These are phyloP conservation scores for Russula lepida DNA, from an alignment of 768 basidiomycete genomes.

Conservation along the genomic window DNA sequence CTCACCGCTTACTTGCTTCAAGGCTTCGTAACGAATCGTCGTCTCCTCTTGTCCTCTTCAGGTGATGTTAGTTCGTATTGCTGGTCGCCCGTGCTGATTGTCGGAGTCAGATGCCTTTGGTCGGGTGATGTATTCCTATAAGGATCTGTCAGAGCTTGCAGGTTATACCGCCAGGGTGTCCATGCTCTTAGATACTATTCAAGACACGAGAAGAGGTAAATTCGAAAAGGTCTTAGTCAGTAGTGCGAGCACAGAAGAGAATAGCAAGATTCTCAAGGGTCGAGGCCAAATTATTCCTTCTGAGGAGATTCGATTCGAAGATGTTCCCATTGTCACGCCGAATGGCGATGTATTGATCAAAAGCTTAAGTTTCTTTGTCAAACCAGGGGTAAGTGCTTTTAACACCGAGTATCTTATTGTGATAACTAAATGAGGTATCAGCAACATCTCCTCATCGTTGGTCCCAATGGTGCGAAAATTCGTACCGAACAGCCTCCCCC, in stretches of 20 bases:
- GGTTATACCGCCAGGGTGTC: conserved; percentile 93
- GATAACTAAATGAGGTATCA: conserved; percentile 25
- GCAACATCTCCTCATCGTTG: conserved; percentile 90
- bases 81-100: neutral
- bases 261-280: conserved; percentile 63
- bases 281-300: conserved; percentile 75
- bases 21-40: conserved; percentile 97
- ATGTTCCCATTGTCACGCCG: conserved; percentile 92
- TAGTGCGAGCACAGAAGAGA: conserved; percentile 62
- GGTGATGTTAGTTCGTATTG: conserved; percentile 33
- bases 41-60: conserved; percentile 80
- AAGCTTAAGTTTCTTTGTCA: conserved; percentile 80
- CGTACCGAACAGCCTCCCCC: neutral
- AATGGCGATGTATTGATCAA: conserved; percentile 89
- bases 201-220: conserved; percentile 72
- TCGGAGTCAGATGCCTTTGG: conserved; percentile 75
- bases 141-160: conserved; percentile 90
- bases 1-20: neutral
- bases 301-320: conserved; percentile 85
- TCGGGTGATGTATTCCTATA: conserved; percentile 95
- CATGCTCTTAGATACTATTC: conserved; percentile 82
- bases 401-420: neutral
- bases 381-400: conserved; percentile 59
- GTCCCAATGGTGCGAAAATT: conserved; percentile 67
- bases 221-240: conserved; percentile 85